Base-by-base conservation (phyloP, 2,329 filamentous ascomycete genomes). In the Aspergillus sp. region DNA sequence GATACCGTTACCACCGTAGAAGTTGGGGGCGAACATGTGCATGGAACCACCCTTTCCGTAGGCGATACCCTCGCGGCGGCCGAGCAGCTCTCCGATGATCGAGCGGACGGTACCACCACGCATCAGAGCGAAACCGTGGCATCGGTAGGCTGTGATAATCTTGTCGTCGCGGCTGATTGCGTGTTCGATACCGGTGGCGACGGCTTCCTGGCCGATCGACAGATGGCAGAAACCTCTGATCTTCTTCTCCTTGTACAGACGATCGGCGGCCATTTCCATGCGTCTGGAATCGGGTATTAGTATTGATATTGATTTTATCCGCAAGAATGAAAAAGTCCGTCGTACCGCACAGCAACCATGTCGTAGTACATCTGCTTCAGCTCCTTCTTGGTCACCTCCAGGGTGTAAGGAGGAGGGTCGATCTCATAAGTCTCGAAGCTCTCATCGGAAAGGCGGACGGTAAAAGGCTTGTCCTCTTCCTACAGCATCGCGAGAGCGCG, bases 171-270 rank as follows among this genome's bases (percentile, higher is more conserved):
- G 93, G 74, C 88, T 91, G 77, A 99, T 91, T 69, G 93, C 93
- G 79, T 97, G 92, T 84, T 99, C 95, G 75, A 99, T 98, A 78
- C 95, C 95, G 72, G 93, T 89, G 62, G 95, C 93, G 69, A 99
- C 95, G 68, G 95, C 95, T 86, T 99, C 95, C 83, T 99, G 95
- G 66, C 95, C 95, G 63, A 91, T 96, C 62, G 95, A 98, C 81
- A 99, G 83, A 84, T 99, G 95, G 84, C 95, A 99, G 91, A 99
- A 99, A 83, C 95, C 95, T 74, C 95, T 91, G 74, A 99, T 98
- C 87, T 99, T 98, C 90, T 99, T 99, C 86, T 98, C 95, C 86
- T 99, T 99, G 91, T 99, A 99, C 76, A 99, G 85, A 78, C 94
- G 89, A 79, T 99, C 95, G 83, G 95, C 93, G 70, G 94, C 93